These are phyloP conservation scores for Peziza echinospora DNA, from an alignment of 495 filamentous ascomycete genomes.

Conservation along the genomic window DNA sequence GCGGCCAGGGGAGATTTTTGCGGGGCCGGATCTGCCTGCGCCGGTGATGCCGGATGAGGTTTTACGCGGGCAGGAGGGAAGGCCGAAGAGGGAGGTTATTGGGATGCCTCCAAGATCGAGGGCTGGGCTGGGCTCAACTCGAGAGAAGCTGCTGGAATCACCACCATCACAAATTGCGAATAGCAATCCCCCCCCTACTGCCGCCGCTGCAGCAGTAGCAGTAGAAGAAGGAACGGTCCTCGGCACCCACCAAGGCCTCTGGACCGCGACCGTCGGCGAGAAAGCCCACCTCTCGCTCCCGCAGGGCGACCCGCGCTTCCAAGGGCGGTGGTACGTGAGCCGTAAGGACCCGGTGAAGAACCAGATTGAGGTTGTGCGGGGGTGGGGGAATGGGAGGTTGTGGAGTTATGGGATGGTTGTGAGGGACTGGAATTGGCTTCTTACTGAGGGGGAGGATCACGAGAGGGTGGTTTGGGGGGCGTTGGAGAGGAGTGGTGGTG, in stretches of 20 bases:
- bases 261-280: slow-evolving; percentile 18
- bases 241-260: slow-evolving; percentile 14
- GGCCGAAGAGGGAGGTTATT: background rate
- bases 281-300: slow-evolving; percentile 14
- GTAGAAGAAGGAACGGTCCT: slow-evolving; percentile 8
- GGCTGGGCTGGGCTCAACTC: background rate
- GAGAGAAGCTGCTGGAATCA: background rate
- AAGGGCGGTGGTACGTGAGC: slow-evolving; percentile 16
- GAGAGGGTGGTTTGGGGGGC: slow-evolving; percentile 7
- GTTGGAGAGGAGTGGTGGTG: background rate
- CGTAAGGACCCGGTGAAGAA: slow-evolving; percentile 13
- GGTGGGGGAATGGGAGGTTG: slow-evolving; percentile 13
- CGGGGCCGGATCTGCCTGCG: slow-evolving; percentile 2
- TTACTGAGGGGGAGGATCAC: slow-evolving; percentile 12
- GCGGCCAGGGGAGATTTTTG: slow-evolving; percentile 11
- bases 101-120: background rate
- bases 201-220: background rate
- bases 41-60: background rate
- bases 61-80: background rate
- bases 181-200: too few species aligned
- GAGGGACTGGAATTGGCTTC: slow-evolving; percentile 15
- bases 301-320: slow-evolving; percentile 9
- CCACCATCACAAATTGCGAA: too few species aligned
- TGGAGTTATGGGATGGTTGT: slow-evolving; percentile 16
- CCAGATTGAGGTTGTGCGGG: slow-evolving; percentile 14